Evolutionary conservation across 2,329 filamentous ascomycete genomes (phyloP).

Genomic region (Pyrenophora tritici-repentis): DNA sequence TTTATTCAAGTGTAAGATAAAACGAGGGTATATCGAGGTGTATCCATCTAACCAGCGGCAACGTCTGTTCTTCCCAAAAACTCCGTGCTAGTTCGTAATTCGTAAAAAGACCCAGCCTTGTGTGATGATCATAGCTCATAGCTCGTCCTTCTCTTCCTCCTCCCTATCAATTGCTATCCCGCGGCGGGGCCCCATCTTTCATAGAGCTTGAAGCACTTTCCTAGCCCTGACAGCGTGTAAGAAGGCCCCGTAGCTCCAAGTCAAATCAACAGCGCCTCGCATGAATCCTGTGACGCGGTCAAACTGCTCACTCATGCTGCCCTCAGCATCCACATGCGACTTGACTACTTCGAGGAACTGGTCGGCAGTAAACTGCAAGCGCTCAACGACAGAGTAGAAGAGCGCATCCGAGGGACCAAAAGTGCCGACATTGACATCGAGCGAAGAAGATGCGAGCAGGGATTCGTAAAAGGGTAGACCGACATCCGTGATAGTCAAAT

Average conservation of each 20-base stretch:
- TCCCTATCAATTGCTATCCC: too few relatives aligned
- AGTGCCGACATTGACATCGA: constrained; percentile 26
- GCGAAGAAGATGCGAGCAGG: constrained; percentile 36
- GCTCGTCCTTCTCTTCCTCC: too few relatives aligned
- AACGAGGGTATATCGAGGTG: neutral
- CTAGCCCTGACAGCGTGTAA: constrained; percentile 48
- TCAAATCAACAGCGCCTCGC: constrained; percentile 50
- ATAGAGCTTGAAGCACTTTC: constrained; percentile 15
- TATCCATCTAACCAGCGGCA: neutral
- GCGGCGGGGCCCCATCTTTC: neutral
- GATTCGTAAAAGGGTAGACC: constrained; percentile 46
- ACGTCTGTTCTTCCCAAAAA: too few relatives aligned
- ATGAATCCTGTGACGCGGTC: constrained; percentile 48
- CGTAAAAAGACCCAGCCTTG: constrained; percentile 14
- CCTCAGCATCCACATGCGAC: constrained; percentile 46
- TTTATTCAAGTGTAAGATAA: neutral
- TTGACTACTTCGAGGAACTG: constrained; percentile 50
- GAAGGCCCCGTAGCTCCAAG: constrained; percentile 54
- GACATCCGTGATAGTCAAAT: constrained; percentile 39
- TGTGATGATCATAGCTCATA: neutral
- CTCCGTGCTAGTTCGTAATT: too few relatives aligned
- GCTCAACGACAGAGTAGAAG: constrained; percentile 38
- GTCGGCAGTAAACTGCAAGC: constrained; percentile 45
- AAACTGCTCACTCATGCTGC: constrained; percentile 53
- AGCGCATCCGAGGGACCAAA: constrained; percentile 36